These are phyloP conservation scores for Chenopodium suecicum DNA, from an alignment of 148 eudicot genomes.

Conservation along the genomic window DNA sequence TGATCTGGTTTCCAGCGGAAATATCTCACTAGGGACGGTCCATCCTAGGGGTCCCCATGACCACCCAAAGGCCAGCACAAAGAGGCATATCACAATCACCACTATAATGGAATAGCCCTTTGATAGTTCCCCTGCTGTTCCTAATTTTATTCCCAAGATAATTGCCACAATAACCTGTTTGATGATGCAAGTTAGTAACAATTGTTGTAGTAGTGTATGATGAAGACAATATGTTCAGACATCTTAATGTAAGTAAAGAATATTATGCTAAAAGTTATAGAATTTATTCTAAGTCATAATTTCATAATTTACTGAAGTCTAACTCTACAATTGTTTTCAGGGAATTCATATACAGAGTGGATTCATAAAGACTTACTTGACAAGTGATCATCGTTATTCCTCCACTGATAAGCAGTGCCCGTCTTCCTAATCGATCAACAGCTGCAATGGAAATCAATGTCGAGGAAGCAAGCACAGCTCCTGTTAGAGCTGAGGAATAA, in stretches of 20 bases:
- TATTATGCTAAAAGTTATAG: too few species aligned
- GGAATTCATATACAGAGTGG: background rate
- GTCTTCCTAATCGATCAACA: constrained; percentile 70
- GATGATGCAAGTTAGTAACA: constrained; percentile 6
- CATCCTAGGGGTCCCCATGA: constrained; percentile 97
- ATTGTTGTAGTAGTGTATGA: background rate
- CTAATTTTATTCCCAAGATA: constrained; percentile 67
- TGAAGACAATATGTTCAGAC: background rate
- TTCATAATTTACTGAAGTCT: background rate
- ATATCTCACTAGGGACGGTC: constrained; percentile 88
- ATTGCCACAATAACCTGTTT: constrained; percentile 73
- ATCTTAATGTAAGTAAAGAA: background rate
- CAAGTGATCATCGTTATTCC: constrained; percentile 65
- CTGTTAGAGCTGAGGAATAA: constrained; percentile 67
- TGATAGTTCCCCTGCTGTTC: constrained; percentile 50
- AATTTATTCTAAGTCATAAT: too few species aligned
- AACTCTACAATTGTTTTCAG: background rate
- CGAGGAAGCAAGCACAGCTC: constrained; percentile 60
- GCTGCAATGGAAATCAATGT: constrained; percentile 63
- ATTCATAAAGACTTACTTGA: constrained; percentile 36
- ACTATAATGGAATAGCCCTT: constrained; percentile 56
- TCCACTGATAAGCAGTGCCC: constrained; percentile 64
- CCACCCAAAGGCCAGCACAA: constrained; percentile 78
- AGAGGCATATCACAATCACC: constrained; percentile 68
- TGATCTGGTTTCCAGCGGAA: constrained; percentile 84